phyloP scores from a whole-genome alignment of 257 asterid genomes.

The Phtheirospermum japonicum region DNA sequence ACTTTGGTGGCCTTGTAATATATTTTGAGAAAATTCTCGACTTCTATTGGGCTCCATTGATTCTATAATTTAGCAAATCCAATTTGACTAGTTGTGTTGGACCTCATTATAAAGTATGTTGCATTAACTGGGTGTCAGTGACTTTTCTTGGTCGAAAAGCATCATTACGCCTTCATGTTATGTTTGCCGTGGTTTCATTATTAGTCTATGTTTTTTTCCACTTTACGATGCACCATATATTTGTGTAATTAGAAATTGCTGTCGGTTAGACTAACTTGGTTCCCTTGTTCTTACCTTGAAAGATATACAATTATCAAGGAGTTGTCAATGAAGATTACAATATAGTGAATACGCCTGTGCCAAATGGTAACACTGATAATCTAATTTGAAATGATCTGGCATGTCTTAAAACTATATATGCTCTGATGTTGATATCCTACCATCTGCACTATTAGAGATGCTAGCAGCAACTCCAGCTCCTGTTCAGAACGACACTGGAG shows the following conservation, averaged over 20 bases:
- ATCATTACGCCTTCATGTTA: neutral
- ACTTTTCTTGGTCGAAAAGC: neutral
- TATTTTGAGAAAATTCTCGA: neutral
- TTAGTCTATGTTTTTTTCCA: slow-evolving; percentile 11
- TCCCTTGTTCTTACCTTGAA: slow-evolving; percentile 28
- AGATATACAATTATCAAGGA: slow-evolving; percentile 93
- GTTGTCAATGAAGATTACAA: slow-evolving; percentile 91
- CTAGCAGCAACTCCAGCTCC: slow-evolving; percentile 96
- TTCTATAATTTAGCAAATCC: neutral
- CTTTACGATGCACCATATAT: neutral
- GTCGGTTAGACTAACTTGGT: slow-evolving; percentile 25
- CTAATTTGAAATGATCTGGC: slow-evolving; percentile 8
- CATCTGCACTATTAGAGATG: slow-evolving; percentile 46
- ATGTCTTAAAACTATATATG: slow-evolving; percentile 8
- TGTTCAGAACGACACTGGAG: slow-evolving; percentile 58
- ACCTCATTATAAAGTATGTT: neutral
- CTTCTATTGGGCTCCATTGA: neutral
- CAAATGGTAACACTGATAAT: slow-evolving; percentile 51
- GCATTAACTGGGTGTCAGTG: neutral
- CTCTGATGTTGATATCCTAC: slow-evolving; percentile 19
- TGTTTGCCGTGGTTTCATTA: neutral
- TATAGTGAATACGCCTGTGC: slow-evolving; percentile 80
- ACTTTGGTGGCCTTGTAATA: slow-evolving; percentile 7
- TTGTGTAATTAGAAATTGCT: slow-evolving; percentile 1
- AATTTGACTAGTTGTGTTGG: slow-evolving; percentile 8